Evolutionary conservation across 2,329 filamentous ascomycete species (phyloP).

Genomic region (Paecilomyces dactylethromorphus): DNA sequence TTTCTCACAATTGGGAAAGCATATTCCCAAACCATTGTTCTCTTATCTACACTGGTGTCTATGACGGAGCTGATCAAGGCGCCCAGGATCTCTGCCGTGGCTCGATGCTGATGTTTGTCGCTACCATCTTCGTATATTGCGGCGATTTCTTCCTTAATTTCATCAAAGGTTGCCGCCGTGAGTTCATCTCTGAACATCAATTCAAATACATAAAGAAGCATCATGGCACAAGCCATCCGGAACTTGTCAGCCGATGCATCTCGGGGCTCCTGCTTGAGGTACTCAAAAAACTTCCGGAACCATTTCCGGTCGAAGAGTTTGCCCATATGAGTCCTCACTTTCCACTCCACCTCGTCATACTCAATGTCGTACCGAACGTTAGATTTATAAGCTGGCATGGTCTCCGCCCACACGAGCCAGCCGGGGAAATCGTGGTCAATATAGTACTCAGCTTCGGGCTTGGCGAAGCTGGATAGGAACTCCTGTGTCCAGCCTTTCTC

Average conservation of each 20-base stretch:
- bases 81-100: constrained; percentile 87
- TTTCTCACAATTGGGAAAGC: constrained; percentile 80
- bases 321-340: constrained; percentile 72
- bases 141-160: constrained; percentile 73
- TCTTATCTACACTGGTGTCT: constrained; percentile 67
- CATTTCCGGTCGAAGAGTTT: constrained; percentile 72
- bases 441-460: constrained; percentile 75
- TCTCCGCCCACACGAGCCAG: constrained; percentile 93
- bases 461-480: constrained; percentile 71
- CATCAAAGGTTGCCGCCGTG: constrained; percentile 73
- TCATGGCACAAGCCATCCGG: constrained; percentile 77
- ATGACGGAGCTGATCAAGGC: constrained; percentile 74
- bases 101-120: constrained; percentile 96
- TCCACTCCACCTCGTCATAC: constrained; percentile 76
- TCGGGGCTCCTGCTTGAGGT: constrained; percentile 91
- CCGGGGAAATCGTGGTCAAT: constrained; percentile 88
- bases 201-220: constrained; percentile 85
- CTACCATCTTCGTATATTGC: constrained; percentile 84
- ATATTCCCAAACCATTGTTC: constrained; percentile 77
- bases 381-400: constrained; percentile 71
- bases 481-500: constrained; percentile 72
- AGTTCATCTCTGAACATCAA: constrained; percentile 70
- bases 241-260: constrained; percentile 78
- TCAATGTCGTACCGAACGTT: constrained; percentile 59
- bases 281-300: constrained; percentile 83